Conservation (phyloP, 1,284 basidiomycete genomes). For the Moesziomyces antarcticus region DNA sequence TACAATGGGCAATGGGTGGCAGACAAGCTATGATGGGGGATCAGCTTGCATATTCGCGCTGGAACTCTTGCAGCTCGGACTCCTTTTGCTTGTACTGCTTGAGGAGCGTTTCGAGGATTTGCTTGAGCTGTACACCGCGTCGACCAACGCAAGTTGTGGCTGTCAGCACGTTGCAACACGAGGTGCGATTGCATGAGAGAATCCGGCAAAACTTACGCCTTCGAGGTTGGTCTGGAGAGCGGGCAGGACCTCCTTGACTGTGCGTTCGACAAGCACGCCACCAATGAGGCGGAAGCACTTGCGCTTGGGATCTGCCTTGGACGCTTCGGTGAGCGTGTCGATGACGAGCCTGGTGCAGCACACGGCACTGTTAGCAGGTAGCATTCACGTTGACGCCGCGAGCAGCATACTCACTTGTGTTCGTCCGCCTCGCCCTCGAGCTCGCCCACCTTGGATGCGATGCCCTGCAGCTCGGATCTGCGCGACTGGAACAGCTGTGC, state of each 20-base stretch:
- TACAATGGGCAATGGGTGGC: conserved; percentile 7
- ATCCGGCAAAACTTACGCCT: conserved; percentile 49
- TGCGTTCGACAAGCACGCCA: conserved; percentile 93
- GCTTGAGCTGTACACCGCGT: conserved; percentile 48
- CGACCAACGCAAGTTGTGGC: background rate
- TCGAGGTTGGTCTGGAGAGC: conserved; percentile 69
- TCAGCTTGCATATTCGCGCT: conserved; percentile 44
- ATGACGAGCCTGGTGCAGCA: conserved; percentile 80
- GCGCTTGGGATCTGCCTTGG: conserved; percentile 79
- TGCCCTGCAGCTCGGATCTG: conserved; percentile 61
- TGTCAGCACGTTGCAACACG: conserved; percentile 1
- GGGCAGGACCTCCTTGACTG: conserved; percentile 93
- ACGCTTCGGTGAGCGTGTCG: conserved; percentile 77
- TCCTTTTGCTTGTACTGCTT: conserved; percentile 67
- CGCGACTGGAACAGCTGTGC: conserved; percentile 55
- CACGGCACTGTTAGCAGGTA: too few species aligned
- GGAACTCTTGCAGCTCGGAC: conserved; percentile 54
- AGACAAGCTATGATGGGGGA: background rate
- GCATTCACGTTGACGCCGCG: too few species aligned
- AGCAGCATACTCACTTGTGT: conserved; percentile 54
- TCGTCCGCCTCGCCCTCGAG: conserved; percentile 66
- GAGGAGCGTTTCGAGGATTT: conserved; percentile 61
- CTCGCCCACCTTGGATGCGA: conserved; percentile 65
- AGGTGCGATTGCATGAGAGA: background rate
- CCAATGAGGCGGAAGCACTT: conserved; percentile 98